Evolutionary conservation across 2,329 filamentous ascomycete species (phyloP).

Genomic region (Xylaria sp.): DNA sequence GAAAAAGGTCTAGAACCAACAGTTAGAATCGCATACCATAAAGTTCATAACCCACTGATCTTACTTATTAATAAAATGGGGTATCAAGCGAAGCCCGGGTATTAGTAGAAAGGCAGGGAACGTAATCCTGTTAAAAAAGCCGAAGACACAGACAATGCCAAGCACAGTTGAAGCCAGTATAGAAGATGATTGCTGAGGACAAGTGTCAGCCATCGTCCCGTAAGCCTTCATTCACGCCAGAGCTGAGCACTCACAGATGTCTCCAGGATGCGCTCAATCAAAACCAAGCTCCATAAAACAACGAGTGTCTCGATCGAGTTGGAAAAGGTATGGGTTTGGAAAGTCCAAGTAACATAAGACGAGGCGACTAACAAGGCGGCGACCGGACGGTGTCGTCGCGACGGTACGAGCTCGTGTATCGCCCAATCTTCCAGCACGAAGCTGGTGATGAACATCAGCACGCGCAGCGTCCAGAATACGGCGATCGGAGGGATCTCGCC

Average conservation of each 20-base stretch:
- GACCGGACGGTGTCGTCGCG: conserved; percentile 74
- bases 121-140: conserved; percentile 95
- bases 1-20: conserved; percentile 62
- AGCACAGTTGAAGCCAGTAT: conserved; percentile 80
- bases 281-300: conserved; percentile 90
- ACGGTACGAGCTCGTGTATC: conserved; percentile 86
- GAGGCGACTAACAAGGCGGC: conserved; percentile 89
- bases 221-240: neutral
- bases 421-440: conserved; percentile 99
- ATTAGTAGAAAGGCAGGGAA: conserved; percentile 93
- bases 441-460: conserved; percentile 93
- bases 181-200: conserved; percentile 73
- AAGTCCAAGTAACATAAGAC: conserved; percentile 98
- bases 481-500: conserved; percentile 82
- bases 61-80: conserved; percentile 84
- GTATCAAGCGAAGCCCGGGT: conserved; percentile 83
- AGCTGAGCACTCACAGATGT: conserved; percentile 69
- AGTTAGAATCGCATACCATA: conserved; percentile 30
- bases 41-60: conserved; percentile 45
- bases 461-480: conserved; percentile 88
- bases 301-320: conserved; percentile 95
- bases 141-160: conserved; percentile 83
- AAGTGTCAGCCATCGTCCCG: conserved; percentile 6
- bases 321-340: conserved; percentile 97
- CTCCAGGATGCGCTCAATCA: conserved; percentile 86